A percentile compares a stretch with the other conserved stretches of the same genome.
Evolutionary conservation across 257 asterid genomes (phyloP).

Genomic region (Petunia axillaris): DNA sequence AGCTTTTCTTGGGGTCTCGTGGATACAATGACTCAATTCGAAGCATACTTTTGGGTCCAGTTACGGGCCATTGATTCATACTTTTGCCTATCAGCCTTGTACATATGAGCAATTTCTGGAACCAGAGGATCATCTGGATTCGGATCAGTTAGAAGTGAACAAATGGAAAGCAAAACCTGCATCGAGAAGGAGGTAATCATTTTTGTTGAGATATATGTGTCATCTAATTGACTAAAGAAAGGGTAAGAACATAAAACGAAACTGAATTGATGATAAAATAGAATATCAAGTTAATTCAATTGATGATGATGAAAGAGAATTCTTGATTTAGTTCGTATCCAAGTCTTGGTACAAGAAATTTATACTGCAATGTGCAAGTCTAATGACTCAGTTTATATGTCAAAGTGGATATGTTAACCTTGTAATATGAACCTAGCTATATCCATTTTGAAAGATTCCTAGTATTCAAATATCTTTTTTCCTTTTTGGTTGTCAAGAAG

Average conservation of each 20-base stretch:
- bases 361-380: not conserved
- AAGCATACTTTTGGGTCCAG: constrained; percentile 29
- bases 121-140: constrained; percentile 31
- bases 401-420: too few relatives aligned
- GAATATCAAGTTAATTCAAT: not conserved
- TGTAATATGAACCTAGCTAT: too few relatives aligned
- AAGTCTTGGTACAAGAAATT: not conserved
- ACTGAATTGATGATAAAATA: not conserved
- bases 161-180: constrained; percentile 30
- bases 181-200: not conserved
- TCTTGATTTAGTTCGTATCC: not conserved
- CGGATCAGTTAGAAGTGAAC: constrained; percentile 28
- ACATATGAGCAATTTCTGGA: constrained; percentile 31
- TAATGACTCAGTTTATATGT: too few relatives aligned
- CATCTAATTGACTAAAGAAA: not conserved
- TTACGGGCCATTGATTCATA: constrained; percentile 28
- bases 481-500: too few relatives aligned
- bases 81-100: constrained; percentile 19
- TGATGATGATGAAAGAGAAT: not conserved
- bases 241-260: not conserved
- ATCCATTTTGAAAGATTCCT: too few relatives aligned
- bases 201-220: not conserved
- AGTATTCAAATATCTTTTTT: too few relatives aligned
- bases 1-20: not conserved
- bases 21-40: not conserved